These are phyloP conservation scores for Blastomyces parvus DNA, from an alignment of 2,329 filamentous ascomycete genomes.

Conservation along the genomic window DNA sequence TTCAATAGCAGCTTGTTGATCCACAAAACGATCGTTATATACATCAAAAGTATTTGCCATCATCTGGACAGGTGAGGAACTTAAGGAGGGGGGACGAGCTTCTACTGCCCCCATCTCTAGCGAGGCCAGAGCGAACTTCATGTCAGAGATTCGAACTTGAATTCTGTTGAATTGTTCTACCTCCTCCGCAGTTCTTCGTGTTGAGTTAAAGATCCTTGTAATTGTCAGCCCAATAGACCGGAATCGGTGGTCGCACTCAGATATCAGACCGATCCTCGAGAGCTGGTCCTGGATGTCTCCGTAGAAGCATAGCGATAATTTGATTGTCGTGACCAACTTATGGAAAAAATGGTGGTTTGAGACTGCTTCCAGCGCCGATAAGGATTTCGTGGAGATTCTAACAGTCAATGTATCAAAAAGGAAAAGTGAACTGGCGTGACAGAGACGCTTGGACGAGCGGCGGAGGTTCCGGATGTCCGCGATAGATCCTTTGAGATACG, in stretches of 20 bases:
- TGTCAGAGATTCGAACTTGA: not conserved
- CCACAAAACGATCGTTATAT: not conserved
- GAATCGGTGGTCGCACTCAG: not conserved
- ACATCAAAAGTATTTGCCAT: not conserved
- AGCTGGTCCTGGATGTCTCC: not conserved
- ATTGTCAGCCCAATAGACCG: not conserved
- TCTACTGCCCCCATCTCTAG: not conserved
- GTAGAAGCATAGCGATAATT: conserved; percentile 1
- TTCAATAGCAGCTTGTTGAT: not conserved
- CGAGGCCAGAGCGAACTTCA: not conserved
- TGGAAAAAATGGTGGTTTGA: not conserved
- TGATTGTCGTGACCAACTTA: not conserved
- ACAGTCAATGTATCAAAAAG: not conserved
- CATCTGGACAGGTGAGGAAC: not conserved
- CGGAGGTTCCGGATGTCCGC: conserved; percentile 1
- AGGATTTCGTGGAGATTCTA: not conserved
- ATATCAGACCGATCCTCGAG: not conserved
- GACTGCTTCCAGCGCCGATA: conserved; percentile 2
- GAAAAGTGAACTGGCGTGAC: not conserved
- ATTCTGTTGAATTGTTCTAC: not conserved
- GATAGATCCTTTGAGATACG: not conserved
- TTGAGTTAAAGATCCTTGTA: not conserved
- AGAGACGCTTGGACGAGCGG: not conserved
- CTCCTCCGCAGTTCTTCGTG: not conserved
- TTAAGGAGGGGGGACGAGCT: not conserved